phyloP scores from a whole-genome alignment of 163 green algal species.

The Scenedesmus sp. region DNA sequence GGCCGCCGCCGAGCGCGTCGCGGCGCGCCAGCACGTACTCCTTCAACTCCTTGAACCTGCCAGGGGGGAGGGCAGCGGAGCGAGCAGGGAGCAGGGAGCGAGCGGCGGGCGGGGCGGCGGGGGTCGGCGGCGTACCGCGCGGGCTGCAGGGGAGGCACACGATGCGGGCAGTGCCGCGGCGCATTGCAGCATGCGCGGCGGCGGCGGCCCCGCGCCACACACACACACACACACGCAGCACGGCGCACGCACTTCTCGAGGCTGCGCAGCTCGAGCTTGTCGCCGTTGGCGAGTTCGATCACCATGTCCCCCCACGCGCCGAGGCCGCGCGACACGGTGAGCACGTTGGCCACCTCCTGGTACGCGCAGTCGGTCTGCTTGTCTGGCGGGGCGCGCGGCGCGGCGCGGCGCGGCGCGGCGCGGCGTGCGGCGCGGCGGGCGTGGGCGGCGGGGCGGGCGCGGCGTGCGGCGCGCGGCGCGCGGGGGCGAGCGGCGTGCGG shows the following conservation, averaged over 20 bases:
- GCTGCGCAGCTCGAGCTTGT: slow-evolving; percentile 92
- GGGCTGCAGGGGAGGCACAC: background rate
- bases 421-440: too few species aligned
- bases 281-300: slow-evolving; percentile 81
- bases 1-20: slow-evolving; percentile 64
- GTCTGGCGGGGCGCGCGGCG: slow-evolving; percentile 55
- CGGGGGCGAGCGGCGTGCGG: too few species aligned
- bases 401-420: too few species aligned
- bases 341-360: slow-evolving; percentile 85
- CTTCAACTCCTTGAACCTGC: slow-evolving; percentile 83
- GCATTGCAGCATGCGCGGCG: too few species aligned
- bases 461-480: too few species aligned
- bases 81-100: background rate
- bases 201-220: too few species aligned
- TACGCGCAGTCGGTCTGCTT: slow-evolving; percentile 89
- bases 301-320: slow-evolving; percentile 95
- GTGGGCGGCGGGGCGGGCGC: too few species aligned
- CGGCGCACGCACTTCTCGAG: slow-evolving; percentile 83
- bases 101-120: background rate
- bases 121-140: too few species aligned
- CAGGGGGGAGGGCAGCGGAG: background rate
- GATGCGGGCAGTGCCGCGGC: too few species aligned
- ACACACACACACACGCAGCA: too few species aligned
- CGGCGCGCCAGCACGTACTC: slow-evolving; percentile 83
- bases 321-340: slow-evolving; percentile 80